phyloP scores from a whole-genome alignment of 371 early-diverging fungal species.

The Circinella umbellata region DNA sequence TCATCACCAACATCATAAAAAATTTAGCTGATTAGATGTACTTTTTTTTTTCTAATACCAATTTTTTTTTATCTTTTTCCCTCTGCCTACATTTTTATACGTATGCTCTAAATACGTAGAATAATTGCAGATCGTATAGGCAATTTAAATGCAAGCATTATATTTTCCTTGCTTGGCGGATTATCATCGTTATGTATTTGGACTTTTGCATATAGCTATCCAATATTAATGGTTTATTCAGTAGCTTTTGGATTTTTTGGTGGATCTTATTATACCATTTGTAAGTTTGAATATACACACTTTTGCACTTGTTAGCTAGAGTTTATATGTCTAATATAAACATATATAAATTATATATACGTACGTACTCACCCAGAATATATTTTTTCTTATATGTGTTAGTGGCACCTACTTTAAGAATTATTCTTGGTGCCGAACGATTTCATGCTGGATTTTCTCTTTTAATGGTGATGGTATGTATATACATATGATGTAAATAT shows the following conservation, averaged over 20 bases:
- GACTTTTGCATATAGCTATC: conserved; percentile 50
- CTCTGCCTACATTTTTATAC: too few relatives aligned
- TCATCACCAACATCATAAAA: too few relatives aligned
- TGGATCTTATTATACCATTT: conserved; percentile 39
- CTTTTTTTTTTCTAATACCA: too few relatives aligned
- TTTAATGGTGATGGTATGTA: not conserved
- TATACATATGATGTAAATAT: too few relatives aligned
- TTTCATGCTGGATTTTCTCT: conserved; percentile 28
- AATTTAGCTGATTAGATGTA: too few relatives aligned
- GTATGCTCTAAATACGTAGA: conserved; percentile 12
- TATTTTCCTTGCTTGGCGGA: conserved; percentile 36
- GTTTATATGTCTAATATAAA: not conserved
- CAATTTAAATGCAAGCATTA: conserved; percentile 41
- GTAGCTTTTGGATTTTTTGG: conserved; percentile 46
- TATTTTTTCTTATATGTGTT: not conserved
- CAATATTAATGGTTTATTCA: conserved; percentile 36
- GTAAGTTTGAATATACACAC: not conserved
- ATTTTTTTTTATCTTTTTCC: too few relatives aligned
- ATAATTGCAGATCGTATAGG: conserved; percentile 49
- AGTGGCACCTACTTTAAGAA: conserved; percentile 31
- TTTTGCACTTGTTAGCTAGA: too few relatives aligned
- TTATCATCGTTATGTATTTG: conserved; percentile 45
- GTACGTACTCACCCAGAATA: conserved; percentile 24
- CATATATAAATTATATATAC: conserved; percentile 8
- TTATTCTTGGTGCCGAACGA: conserved; percentile 33